These are phyloP conservation scores for Trichosanthes cucumerina DNA, from an alignment of 306 rosid species.

Conservation along the genomic window DNA sequence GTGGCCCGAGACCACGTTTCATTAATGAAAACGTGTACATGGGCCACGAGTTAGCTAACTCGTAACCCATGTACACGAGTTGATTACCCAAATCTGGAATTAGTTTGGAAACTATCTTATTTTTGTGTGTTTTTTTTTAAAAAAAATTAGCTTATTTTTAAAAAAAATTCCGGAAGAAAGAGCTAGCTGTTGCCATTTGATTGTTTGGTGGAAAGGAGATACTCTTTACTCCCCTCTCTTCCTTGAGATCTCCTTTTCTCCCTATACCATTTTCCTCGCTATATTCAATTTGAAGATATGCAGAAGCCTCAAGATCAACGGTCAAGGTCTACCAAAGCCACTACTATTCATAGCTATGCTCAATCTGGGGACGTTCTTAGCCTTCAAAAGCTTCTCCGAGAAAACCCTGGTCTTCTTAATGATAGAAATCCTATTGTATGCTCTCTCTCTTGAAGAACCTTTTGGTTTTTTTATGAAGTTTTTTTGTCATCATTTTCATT, in stretches of 20 bases:
- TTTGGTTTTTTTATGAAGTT: not conserved
- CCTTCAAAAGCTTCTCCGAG: constrained; percentile 66
- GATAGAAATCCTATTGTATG: constrained; percentile 76
- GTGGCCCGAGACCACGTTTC: too few relatives aligned
- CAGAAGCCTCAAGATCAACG: constrained; percentile 55
- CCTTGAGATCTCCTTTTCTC: not conserved
- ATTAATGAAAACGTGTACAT: too few relatives aligned
- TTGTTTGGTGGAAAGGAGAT: not conserved
- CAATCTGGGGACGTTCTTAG: constrained; percentile 61
- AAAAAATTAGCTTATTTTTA: too few relatives aligned
- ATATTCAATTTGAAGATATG: constrained; percentile 23
- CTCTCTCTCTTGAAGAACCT: constrained; percentile 10
- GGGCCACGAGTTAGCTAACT: too few relatives aligned
- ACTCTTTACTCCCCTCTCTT: not conserved
- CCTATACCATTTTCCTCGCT: not conserved
- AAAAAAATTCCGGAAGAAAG: too few relatives aligned
- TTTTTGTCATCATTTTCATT: not conserved
- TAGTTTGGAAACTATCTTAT: too few relatives aligned
- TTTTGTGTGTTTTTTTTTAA: too few relatives aligned
- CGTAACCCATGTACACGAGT: too few relatives aligned
- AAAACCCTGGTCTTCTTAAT: constrained; percentile 65
- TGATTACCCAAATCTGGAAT: too few relatives aligned
- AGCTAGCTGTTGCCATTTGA: not conserved
- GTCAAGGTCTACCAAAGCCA: constrained; percentile 52
- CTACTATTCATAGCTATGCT: constrained; percentile 71